phyloP scores from a whole-genome alignment of 2,329 filamentous ascomycete species.

The Colletotrichum viniferum region DNA sequence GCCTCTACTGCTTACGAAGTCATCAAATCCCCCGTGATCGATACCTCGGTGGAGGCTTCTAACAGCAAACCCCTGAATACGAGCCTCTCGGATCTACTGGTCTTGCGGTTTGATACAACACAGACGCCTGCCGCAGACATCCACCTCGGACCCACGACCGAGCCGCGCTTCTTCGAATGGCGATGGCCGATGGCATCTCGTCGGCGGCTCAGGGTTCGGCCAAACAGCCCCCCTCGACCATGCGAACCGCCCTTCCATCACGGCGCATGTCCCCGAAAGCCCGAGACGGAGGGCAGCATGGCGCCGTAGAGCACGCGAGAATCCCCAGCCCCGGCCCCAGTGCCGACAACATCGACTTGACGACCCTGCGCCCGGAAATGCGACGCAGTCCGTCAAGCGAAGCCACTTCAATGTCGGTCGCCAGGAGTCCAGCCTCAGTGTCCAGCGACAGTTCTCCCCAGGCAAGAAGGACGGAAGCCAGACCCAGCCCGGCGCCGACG shows the following conservation, averaged over 20 bases:
- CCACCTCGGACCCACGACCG: neutral
- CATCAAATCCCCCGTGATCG: neutral
- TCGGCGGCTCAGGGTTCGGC: constrained; percentile 15
- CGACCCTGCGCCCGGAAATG: neutral
- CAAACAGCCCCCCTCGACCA: constrained; percentile 13
- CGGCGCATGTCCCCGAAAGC: constrained; percentile 21
- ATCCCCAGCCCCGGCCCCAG: neutral
- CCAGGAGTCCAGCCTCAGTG: constrained; percentile 16
- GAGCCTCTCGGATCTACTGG: neutral
- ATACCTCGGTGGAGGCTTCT: neutral
- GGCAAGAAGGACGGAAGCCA: neutral
- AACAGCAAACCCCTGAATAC: neutral
- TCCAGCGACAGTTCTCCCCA: constrained; percentile 15
- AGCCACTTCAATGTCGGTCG: constrained; percentile 13
- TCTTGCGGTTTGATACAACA: neutral
- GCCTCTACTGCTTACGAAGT: neutral
- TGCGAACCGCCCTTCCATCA: constrained; percentile 22
- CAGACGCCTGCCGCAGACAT: neutral
- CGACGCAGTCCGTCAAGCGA: constrained; percentile 22
- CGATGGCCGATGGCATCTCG: constrained; percentile 21
- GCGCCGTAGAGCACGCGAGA: constrained; percentile 1
- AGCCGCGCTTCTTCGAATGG: constrained; percentile 17
- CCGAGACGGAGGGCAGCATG: constrained; percentile 5
- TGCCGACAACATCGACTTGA: neutral
- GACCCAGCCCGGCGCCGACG: constrained; percentile 16